phyloP scores from a whole-genome alignment of 768 basidiomycete genomes.

The Strobilomyces echinocephalus region DNA sequence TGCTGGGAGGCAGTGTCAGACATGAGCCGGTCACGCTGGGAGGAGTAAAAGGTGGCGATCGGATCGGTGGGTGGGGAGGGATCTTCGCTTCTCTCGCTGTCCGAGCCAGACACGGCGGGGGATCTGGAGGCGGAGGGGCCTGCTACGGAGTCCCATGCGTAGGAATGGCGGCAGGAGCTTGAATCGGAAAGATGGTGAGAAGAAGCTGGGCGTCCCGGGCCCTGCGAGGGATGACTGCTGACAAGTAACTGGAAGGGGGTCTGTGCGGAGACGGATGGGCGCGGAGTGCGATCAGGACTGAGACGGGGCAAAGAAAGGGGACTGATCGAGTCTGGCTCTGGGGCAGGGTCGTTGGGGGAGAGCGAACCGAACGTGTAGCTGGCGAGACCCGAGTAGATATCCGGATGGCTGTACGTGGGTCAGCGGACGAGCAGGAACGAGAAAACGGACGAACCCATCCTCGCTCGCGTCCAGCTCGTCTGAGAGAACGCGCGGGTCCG shows the following conservation, averaged over 20 bases:
- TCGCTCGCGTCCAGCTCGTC: constrained; percentile 20
- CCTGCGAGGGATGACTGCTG: constrained; percentile 34
- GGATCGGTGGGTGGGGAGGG: constrained; percentile 33
- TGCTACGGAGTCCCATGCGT: constrained; percentile 2
- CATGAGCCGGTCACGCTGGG: constrained; percentile 24
- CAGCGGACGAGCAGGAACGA: not conserved
- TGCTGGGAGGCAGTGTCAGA: constrained; percentile 45
- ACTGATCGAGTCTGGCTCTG: constrained; percentile 30
- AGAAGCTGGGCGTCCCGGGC: constrained; percentile 25
- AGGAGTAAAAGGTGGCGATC: constrained; percentile 14
- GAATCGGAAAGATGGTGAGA: constrained; percentile 10
- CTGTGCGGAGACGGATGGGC: constrained; percentile 36
- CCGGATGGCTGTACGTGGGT: not conserved
- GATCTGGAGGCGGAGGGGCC: constrained; percentile 2
- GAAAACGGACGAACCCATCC: constrained; percentile 1
- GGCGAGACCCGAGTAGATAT: constrained; percentile 38
- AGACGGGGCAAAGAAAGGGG: constrained; percentile 32
- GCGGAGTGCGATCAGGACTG: constrained; percentile 41
- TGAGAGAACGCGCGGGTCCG: constrained; percentile 27
- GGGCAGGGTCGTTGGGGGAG: constrained; percentile 7
- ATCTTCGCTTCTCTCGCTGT: constrained; percentile 35
- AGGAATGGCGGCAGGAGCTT: constrained; percentile 16
- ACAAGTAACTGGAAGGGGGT: constrained; percentile 5
- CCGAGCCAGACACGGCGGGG: constrained; percentile 17
- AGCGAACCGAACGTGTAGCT: constrained; percentile 40